phyloP scores from a whole-genome alignment of 768 basidiomycete genomes.

The Psilocybe cubensis region DNA sequence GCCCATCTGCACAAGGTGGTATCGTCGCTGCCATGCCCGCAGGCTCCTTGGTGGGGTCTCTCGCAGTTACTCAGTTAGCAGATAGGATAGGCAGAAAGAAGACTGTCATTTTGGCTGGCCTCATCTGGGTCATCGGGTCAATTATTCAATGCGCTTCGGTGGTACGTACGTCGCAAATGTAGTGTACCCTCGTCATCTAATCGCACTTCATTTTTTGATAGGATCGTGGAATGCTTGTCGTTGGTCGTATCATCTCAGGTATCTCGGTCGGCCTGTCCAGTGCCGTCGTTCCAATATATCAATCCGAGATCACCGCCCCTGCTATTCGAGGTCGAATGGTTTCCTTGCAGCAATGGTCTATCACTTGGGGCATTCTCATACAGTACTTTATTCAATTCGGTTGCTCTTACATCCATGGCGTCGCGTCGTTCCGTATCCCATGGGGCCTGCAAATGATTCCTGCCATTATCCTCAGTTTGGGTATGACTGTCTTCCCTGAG shows the following conservation, averaged over 20 bases:
- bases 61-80: slow-evolving; percentile 64
- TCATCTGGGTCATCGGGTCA: slow-evolving; percentile 75
- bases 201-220: slow-evolving; percentile 21
- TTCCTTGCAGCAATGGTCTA: slow-evolving; percentile 80
- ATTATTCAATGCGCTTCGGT: slow-evolving; percentile 70
- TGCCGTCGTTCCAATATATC: slow-evolving; percentile 73
- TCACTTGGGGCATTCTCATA: slow-evolving; percentile 78
- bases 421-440: slow-evolving; percentile 78
- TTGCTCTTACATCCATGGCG: slow-evolving; percentile 71
- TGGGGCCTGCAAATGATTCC: slow-evolving; percentile 84
- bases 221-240: slow-evolving; percentile 78
- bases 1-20: slow-evolving; percentile 62
- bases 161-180: slow-evolving; percentile 31
- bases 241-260: slow-evolving; percentile 70
- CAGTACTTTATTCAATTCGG: slow-evolving; percentile 81
- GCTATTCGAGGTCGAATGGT: slow-evolving; percentile 76
- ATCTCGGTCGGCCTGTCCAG: slow-evolving; percentile 69
- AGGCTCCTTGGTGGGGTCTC: slow-evolving; percentile 69
- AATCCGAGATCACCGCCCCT: slow-evolving; percentile 75
- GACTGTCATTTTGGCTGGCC: slow-evolving; percentile 65
- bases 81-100: slow-evolving; percentile 69
- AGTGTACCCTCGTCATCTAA: neutral
- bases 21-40: slow-evolving; percentile 84
- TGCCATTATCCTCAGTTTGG: slow-evolving; percentile 65
- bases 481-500: slow-evolving; percentile 73